phyloP scores from a whole-genome alignment of 495 filamentous ascomycete species.

The Daldinia caldariorum region DNA sequence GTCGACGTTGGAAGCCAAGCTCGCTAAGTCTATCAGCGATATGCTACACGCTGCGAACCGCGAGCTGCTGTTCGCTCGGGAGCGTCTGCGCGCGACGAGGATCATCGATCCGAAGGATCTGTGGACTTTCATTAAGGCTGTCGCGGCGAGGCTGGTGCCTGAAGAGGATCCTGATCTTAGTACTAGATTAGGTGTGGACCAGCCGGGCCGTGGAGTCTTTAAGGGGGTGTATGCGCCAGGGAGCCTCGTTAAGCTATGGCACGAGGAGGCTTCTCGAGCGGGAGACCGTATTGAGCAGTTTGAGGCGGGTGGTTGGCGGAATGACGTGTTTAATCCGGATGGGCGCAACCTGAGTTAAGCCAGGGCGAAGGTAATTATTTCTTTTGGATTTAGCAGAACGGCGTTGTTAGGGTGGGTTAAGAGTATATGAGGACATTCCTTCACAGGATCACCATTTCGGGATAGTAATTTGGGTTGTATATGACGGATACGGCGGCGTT shows the following conservation, averaged over 20 bases:
- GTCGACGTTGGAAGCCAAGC: conserved; percentile 78
- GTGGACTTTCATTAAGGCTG: conserved; percentile 80
- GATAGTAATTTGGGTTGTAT: not conserved
- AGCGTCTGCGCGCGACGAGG: conserved; percentile 83
- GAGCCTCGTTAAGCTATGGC: conserved; percentile 86
- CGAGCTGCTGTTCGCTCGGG: conserved; percentile 85
- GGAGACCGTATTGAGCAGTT: conserved; percentile 65
- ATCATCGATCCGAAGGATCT: conserved; percentile 84
- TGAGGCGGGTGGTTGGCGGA: conserved; percentile 82
- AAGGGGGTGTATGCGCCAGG: conserved; percentile 86
- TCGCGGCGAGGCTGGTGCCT: conserved; percentile 76
- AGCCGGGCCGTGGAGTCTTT: conserved; percentile 75
- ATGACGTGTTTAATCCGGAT: conserved; percentile 82
- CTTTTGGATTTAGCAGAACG: not conserved
- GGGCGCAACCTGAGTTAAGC: conserved; percentile 35
- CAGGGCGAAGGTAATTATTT: not conserved
- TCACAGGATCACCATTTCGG: not conserved
- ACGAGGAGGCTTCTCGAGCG: conserved; percentile 77
- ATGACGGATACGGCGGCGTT: not conserved
- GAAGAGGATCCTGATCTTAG: conserved; percentile 78
- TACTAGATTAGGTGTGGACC: conserved; percentile 70
- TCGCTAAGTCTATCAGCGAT: conserved; percentile 76
- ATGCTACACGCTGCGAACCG: conserved; percentile 78
- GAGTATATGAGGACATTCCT: conserved; percentile 4
- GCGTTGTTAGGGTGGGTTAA: conserved; percentile 12